Conservation (phyloP, 2,329 filamentous ascomycete genomes). For the Fusarium nanum region DNA sequence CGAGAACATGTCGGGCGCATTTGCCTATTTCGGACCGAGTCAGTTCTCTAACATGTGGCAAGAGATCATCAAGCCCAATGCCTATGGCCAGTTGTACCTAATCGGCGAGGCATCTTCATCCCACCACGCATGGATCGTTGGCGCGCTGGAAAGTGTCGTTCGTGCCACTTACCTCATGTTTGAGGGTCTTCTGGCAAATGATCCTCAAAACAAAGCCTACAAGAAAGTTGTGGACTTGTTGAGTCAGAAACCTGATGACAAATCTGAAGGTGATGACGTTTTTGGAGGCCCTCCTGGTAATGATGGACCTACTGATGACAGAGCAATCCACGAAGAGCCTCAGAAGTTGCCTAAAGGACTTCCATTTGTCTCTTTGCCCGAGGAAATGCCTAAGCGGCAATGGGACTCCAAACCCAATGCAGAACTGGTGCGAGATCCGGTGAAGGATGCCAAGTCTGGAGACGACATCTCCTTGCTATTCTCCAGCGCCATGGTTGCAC, state of each 20-base stretch:
- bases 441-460: neutral
- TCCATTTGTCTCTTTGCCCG: neutral
- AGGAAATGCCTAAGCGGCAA: slow-evolving; percentile 7
- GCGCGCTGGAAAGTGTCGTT: slow-evolving; percentile 38
- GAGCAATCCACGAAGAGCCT: neutral
- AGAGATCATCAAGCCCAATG: slow-evolving; percentile 41
- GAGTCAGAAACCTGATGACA: too few relatives aligned
- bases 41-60: slow-evolving; percentile 44
- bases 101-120: slow-evolving; percentile 39
- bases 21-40: slow-evolving; percentile 37
- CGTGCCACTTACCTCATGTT: slow-evolving; percentile 32
- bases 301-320: too few relatives aligned
- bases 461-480: slow-evolving; percentile 5
- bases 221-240: too few relatives aligned
- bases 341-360: neutral
- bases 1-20: slow-evolving; percentile 40
- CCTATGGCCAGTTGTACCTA: slow-evolving; percentile 36
- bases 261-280: neutral
- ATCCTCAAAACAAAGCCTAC: too few relatives aligned
- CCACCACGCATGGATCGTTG: slow-evolving; percentile 40
- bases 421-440: neutral
- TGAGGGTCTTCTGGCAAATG: too few relatives aligned
- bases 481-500: slow-evolving; percentile 6
- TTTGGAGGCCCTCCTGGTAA: too few relatives aligned
- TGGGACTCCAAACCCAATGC: neutral